These are phyloP conservation scores for Blastobotrys illinoisensis DNA, from an alignment of 1,139 yeast genomes.

Conservation along the genomic window DNA sequence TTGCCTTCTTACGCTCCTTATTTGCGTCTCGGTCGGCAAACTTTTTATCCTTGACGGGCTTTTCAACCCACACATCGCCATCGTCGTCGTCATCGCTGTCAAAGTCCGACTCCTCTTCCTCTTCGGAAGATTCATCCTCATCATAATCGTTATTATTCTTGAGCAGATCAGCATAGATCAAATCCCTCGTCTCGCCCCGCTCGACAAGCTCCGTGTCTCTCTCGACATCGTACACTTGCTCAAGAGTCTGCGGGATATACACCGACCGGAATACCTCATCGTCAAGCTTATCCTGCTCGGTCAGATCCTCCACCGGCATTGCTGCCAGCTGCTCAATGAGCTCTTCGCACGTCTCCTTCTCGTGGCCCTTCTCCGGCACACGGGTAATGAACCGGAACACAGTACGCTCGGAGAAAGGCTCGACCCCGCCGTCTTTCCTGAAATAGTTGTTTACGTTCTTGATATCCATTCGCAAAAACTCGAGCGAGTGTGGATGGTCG, in stretches of 20 bases:
- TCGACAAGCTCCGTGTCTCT: constrained; percentile 80
- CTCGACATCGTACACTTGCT: constrained; percentile 50
- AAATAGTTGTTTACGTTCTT: constrained; percentile 91
- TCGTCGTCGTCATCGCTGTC: constrained; percentile 37
- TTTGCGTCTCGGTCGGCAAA: constrained; percentile 80
- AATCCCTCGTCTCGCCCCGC: constrained; percentile 74
- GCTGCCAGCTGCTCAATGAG: constrained; percentile 29
- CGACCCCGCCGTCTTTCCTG: constrained; percentile 56
- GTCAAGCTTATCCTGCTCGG: constrained; percentile 52
- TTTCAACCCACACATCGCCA: constrained; percentile 43
- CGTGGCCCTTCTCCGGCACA: constrained; percentile 14
- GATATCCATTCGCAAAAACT: constrained; percentile 94
- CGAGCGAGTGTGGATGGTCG: constrained; percentile 95
- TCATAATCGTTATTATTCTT: constrained; percentile 14
- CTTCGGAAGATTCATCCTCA: constrained; percentile 23
- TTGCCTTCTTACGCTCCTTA: constrained; percentile 75
- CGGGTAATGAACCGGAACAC: constrained; percentile 67
- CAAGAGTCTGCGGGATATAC: constrained; percentile 66
- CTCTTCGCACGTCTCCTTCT: constrained; percentile 25
- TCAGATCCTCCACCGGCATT: constrained; percentile 33
- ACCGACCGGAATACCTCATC: constrained; percentile 86
- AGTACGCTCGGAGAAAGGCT: constrained; percentile 73
- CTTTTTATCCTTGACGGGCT: constrained; percentile 50
- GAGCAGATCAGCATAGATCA: constrained; percentile 42
- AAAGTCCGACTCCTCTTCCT: constrained; percentile 33